Percentiles rank a stretch among this genome's conserved stretches.
These are phyloP conservation scores for Laburnicola sp. DNA, from an alignment of 2,329 filamentous ascomycete genomes.

Conservation along the genomic window DNA sequence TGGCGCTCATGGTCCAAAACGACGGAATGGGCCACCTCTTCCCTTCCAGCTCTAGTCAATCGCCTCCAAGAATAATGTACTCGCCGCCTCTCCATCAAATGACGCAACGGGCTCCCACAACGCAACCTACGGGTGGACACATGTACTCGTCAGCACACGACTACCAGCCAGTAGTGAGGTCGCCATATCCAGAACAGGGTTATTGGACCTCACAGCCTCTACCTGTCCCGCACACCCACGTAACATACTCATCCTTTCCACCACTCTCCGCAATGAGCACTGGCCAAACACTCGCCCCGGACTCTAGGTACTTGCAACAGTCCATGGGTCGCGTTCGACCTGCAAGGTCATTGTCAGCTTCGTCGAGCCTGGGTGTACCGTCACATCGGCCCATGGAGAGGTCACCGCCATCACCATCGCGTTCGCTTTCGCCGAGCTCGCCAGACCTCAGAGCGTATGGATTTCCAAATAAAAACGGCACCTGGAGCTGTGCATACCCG, in stretches of 20 bases:
- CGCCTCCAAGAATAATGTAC: constrained; percentile 45
- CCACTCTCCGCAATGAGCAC: constrained; percentile 33
- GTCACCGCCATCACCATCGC: constrained; percentile 38
- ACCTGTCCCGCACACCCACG: constrained; percentile 32
- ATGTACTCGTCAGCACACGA: constrained; percentile 37
- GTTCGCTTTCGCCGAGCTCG: constrained; percentile 45
- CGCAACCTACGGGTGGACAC: constrained; percentile 27
- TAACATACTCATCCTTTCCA: constrained; percentile 41
- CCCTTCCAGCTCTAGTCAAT: constrained; percentile 42
- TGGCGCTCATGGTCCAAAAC: constrained; percentile 42
- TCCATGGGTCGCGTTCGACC: constrained; percentile 26
- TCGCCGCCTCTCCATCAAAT: constrained; percentile 42
- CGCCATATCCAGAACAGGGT: constrained; percentile 39
- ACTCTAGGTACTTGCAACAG: constrained; percentile 30
- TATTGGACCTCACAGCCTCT: constrained; percentile 39
- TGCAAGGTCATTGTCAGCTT: constrained; percentile 42
- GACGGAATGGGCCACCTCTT: constrained; percentile 41
- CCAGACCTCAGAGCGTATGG: constrained; percentile 48
- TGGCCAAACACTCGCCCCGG: constrained; percentile 27
- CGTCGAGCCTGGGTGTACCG: constrained; percentile 37
- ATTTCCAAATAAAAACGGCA: constrained; percentile 51
- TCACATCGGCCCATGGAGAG: constrained; percentile 31
- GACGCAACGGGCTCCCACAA: constrained; percentile 27
- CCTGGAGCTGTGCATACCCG: constrained; percentile 62
- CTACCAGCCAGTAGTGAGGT: constrained; percentile 35